Evolutionary conservation across 2,329 filamentous ascomycete species (phyloP), one percentile per base, ranked within the genome.

Genomic region (Aspergillus hortae): DNA sequence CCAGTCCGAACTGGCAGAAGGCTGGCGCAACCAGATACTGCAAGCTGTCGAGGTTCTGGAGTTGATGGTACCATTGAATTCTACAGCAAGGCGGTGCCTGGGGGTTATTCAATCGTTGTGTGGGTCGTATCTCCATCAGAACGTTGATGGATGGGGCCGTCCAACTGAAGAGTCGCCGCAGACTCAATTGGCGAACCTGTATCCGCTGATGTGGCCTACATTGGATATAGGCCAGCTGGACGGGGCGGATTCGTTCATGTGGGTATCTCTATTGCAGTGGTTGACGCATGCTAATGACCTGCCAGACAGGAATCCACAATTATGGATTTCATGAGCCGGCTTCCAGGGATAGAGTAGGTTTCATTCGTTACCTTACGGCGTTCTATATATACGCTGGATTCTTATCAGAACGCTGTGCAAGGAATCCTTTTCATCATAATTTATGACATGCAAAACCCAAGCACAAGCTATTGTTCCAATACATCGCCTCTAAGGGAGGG

Each of bases 401-500:
- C 25, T 27, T 9, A 27, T 6, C 6, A 27, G 25, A 7, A 27
- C 4, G 1, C 6, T 27, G 2, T 27, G 25, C 4, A 9, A 9
- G 25, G 6, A 27, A 27, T 27, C 3, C 19, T 27, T 27, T 27
- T 7, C 25, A 27, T 9, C 7, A 27, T 27, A 9, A 7, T 27
- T 7, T 27, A 27, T 27, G 25, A 27, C 25, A 27, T 27, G 9
- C 25, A 9, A 27, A 7, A 27, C 25, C 25, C 25, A 2, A 7
- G 6, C 25, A 9, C 6, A 3, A 6, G 19, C 19, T 19, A 19
- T 3, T 19, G 19, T 19, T 19, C 9, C 25, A 9, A 27, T 6
- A 27, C 4, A 2, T 6, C 7, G 25, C 25, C 5, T 15, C 5
- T 19, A 65, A 17, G 58, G 62, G 7, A 65, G 44, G n/a, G 72